A percentile compares a stretch with the other conserved stretches of the same genome.
phyloP scores from a whole-genome alignment of 805 yeast species.

The Ogataea corticis region DNA sequence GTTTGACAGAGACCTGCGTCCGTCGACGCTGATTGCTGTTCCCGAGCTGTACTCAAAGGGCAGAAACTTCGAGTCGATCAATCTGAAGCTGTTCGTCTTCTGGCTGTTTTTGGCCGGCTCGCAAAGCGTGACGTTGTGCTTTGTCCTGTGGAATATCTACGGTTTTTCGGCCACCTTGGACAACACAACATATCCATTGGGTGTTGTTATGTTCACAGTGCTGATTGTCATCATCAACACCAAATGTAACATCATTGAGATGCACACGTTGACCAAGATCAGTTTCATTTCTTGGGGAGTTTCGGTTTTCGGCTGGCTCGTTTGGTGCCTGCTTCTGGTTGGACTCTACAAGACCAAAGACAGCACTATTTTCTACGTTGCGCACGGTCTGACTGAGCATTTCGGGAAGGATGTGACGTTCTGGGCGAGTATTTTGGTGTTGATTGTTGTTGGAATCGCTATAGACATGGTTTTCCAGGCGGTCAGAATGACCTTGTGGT shows the following conservation, averaged over 20 bases:
- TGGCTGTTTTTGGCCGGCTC: conserved; percentile 81
- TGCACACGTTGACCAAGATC: conserved; percentile 69
- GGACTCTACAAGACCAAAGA: conserved; percentile 56
- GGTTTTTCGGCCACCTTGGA: conserved; percentile 69
- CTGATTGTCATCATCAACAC: conserved; percentile 72
- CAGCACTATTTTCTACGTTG: conserved; percentile 67
- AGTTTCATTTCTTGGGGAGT: conserved; percentile 64
- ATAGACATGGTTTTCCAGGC: conserved; percentile 68
- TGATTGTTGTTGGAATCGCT: conserved; percentile 57
- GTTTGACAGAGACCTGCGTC: conserved; percentile 87
- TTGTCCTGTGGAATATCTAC: conserved; percentile 65
- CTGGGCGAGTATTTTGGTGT: conserved; percentile 75
- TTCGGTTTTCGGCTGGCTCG: conserved; percentile 80
- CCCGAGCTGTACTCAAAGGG: conserved; percentile 89
- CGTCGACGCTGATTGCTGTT: conserved; percentile 84
- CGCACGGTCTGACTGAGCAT: conserved; percentile 61
- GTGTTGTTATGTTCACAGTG: conserved; percentile 72
- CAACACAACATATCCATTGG: conserved; percentile 79
- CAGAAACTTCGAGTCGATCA: conserved; percentile 71
- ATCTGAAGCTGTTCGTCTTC: conserved; percentile 61
- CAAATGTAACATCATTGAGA: conserved; percentile 80
- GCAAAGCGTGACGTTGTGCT: conserved; percentile 71
- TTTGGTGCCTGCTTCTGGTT: conserved; percentile 81
- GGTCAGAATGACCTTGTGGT: conserved; percentile 52
- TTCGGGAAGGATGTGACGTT: conserved; percentile 82